phyloP scores from a whole-genome alignment of 331 rosid genomes.

The Ulmus americana region DNA sequence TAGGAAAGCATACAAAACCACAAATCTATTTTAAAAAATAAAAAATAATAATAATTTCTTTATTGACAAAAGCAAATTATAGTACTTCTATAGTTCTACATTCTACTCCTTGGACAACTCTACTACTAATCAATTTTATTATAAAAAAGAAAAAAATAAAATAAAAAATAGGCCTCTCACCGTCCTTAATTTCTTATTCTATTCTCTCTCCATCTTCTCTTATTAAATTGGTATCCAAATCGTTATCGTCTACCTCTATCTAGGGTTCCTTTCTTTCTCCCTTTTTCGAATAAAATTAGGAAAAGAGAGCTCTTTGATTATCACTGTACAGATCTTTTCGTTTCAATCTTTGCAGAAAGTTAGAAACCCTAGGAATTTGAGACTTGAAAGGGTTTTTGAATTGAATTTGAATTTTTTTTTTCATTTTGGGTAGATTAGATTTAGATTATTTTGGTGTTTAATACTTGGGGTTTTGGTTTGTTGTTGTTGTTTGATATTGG shows the following conservation, averaged over 20 bases:
- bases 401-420: constrained; percentile 3
- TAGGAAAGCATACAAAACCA: background rate
- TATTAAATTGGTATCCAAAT: constrained; percentile 14
- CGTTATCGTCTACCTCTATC: constrained; percentile 44
- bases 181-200: constrained; percentile 8
- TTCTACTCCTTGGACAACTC: background rate
- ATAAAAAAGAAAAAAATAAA: background rate
- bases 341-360: constrained; percentile 28
- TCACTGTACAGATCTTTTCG: constrained; percentile 37
- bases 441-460: constrained; percentile 3
- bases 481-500: constrained; percentile 11
- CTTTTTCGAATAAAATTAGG: constrained; percentile 8
- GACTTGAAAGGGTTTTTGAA: constrained; percentile 27
- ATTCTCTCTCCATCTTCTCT: constrained; percentile 14
- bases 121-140: background rate
- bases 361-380: constrained; percentile 32
- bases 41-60: background rate
- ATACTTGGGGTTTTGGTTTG: constrained; percentile 30
- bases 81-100: background rate
- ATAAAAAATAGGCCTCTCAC: constrained; percentile 11
- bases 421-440: background rate
- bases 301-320: constrained; percentile 4
- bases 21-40: background rate
- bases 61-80: background rate
- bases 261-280: constrained; percentile 50